Evolutionary conservation across 2,329 filamentous ascomycete genomes (phyloP).

Genomic region (Beauveria brongniartii): DNA sequence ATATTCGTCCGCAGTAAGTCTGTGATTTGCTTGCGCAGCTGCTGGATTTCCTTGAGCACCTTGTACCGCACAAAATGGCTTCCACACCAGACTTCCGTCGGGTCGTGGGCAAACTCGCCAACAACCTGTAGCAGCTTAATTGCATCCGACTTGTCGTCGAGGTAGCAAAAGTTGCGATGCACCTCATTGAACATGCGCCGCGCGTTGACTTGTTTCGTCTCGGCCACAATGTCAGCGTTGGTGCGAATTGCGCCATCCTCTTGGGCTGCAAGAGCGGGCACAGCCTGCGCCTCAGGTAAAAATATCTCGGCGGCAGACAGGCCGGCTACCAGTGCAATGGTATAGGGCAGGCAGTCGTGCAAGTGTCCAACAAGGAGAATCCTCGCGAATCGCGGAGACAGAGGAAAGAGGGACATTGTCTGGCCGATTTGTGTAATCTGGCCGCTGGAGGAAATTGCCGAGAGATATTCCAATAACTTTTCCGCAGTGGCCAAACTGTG

Average conservation of each 20-base stretch:
- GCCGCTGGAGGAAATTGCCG: slow-evolving; percentile 64
- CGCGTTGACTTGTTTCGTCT: slow-evolving; percentile 59
- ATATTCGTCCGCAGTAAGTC: slow-evolving; percentile 72
- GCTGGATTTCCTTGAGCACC: slow-evolving; percentile 75
- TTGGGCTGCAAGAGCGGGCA: slow-evolving; percentile 46
- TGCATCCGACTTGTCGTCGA: slow-evolving; percentile 78
- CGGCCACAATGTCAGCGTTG: slow-evolving; percentile 62
- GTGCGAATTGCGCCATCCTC: slow-evolving; percentile 44
- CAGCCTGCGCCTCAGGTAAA: slow-evolving; percentile 69
- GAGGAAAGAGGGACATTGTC: slow-evolving; percentile 79
- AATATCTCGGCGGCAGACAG: slow-evolving; percentile 86
- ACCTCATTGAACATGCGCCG: slow-evolving; percentile 57
- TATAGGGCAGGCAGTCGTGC: slow-evolving; percentile 74
- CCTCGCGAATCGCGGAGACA: slow-evolving; percentile 83
- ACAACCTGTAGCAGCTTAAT: slow-evolving; percentile 86
- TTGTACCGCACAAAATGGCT: slow-evolving; percentile 82
- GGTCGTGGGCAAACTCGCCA: slow-evolving; percentile 74
- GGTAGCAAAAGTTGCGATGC: slow-evolving; percentile 68
- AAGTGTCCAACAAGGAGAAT: slow-evolving; percentile 85
- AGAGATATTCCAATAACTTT: slow-evolving; percentile 75
- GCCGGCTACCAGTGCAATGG: slow-evolving; percentile 80
- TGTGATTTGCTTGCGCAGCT: slow-evolving; percentile 75
- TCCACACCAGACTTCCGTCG: slow-evolving; percentile 65
- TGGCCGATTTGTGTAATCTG: slow-evolving; percentile 72
- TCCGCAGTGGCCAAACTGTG: slow-evolving; percentile 74